phyloP scores from a whole-genome alignment of 1,284 basidiomycete genomes.

The Ganoderma lingzhi region DNA sequence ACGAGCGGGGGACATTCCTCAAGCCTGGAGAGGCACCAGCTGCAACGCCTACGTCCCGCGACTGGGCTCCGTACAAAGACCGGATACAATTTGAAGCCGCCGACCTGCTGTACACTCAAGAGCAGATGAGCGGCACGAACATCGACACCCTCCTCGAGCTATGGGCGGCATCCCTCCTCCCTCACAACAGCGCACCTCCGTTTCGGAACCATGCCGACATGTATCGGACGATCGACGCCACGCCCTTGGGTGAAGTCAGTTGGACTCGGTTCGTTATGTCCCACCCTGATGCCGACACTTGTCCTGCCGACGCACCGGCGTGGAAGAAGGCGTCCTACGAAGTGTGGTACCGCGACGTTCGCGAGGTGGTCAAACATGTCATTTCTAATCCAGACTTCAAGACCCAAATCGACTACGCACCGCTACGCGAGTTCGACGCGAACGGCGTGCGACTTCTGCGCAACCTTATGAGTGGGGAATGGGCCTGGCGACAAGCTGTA shows the following conservation, averaged over 20 bases:
- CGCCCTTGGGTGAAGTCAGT: slow-evolving; percentile 13
- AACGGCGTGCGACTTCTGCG: not conserved
- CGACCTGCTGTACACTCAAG: slow-evolving; percentile 18
- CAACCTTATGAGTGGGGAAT: not conserved
- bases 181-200: slow-evolving; percentile 1
- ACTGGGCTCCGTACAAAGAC: not conserved
- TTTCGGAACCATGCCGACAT: slow-evolving; percentile 12
- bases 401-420: slow-evolving; percentile 22
- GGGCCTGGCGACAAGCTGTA: not conserved
- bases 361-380: slow-evolving; percentile 16
- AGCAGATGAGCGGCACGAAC: slow-evolving; percentile 20
- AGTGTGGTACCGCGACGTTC: slow-evolving; percentile 45
- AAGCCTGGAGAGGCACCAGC: not conserved
- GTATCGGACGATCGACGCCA: slow-evolving; percentile 25
- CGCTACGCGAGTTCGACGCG: slow-evolving; percentile 20
- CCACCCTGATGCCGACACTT: slow-evolving; percentile 13
- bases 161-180: not conserved
- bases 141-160: slow-evolving; percentile 23
- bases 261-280: slow-evolving; percentile 22
- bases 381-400: slow-evolving; percentile 31
- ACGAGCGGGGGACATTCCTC: not conserved
- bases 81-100: slow-evolving; percentile 19
- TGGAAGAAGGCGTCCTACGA: slow-evolving; percentile 48
- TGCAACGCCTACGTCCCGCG: not conserved
- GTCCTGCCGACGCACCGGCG: slow-evolving; percentile 21